These are phyloP conservation scores for Hymenoscyphus infarciens DNA, from an alignment of 2,329 filamentous ascomycete genomes.

Conservation along the genomic window DNA sequence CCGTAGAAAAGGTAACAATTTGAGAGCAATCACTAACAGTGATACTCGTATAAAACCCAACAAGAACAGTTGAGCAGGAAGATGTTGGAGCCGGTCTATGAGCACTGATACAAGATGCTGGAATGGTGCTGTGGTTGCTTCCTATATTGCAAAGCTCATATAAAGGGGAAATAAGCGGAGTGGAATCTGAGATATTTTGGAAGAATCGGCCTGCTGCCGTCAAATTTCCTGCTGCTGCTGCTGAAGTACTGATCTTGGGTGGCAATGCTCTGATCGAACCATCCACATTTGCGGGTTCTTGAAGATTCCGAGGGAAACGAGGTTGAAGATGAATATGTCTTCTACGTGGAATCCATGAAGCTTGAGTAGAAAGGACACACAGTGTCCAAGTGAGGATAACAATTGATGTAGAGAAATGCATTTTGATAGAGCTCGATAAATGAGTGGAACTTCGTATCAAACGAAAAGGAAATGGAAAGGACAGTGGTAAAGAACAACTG, in stretches of 20 bases:
- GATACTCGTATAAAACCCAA: constrained; percentile 24
- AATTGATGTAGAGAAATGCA: constrained; percentile 8
- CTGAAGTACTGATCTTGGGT: not conserved
- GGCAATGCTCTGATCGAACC: not conserved
- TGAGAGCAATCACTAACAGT: constrained; percentile 28
- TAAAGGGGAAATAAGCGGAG: not conserved
- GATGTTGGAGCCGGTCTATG: constrained; percentile 20
- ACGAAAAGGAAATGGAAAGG: not conserved
- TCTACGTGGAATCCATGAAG: not conserved
- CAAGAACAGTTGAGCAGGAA: constrained; percentile 27
- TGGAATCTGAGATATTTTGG: not conserved
- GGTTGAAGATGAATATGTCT: not conserved
- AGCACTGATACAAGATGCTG: constrained; percentile 22
- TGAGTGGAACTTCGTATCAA: not conserved
- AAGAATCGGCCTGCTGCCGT: not conserved
- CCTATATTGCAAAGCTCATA: constrained; percentile 22
- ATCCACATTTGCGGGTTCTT: not conserved
- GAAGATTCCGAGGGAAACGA: not conserved
- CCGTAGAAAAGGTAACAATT: constrained; percentile 30
- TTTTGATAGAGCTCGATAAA: not conserved
- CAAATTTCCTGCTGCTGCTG: not conserved
- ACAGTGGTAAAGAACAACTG: not conserved
- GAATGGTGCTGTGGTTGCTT: constrained; percentile 16
- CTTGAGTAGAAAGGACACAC: not conserved
- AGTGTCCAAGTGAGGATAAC: constrained; percentile 13